phyloP scores from a whole-genome alignment of 768 basidiomycete genomes.

The Tricholoma matsutake region DNA sequence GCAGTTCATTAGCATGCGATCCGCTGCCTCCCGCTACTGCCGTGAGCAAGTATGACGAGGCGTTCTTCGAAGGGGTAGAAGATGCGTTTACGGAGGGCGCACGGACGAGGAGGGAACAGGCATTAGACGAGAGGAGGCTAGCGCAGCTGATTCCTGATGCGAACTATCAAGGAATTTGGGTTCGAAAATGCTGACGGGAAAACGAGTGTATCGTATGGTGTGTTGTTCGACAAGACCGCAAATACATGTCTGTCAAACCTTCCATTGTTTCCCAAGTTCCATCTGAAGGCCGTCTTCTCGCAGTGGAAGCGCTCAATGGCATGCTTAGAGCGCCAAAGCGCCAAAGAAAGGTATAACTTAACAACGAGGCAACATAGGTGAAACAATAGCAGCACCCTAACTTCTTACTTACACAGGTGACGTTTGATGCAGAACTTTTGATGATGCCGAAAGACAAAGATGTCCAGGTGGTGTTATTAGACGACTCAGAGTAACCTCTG shows the following conservation, averaged over 20 bases:
- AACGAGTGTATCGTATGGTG: conserved; percentile 37
- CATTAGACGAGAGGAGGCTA: conserved; percentile 47
- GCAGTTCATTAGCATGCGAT: conserved; percentile 68
- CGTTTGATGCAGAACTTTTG: conserved; percentile 43
- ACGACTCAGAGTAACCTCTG: conserved; percentile 7
- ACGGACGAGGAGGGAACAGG: conserved; percentile 41
- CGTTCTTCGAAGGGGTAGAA: conserved; percentile 71
- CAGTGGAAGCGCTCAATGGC: conserved; percentile 50
- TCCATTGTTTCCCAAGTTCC: no score
- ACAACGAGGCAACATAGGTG: not conserved
- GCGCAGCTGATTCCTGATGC: conserved; percentile 58
- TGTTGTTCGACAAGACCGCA: conserved; percentile 46
- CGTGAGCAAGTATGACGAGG: conserved; percentile 59
- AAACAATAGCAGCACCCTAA: not conserved
- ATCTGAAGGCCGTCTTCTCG: not conserved
- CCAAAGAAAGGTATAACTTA: conserved; percentile 50
- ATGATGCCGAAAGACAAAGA: conserved; percentile 53
- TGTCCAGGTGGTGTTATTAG: conserved; percentile 40
- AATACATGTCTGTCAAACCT: conserved; percentile 36
- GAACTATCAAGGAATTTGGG: conserved; percentile 43
- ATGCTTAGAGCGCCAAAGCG: conserved; percentile 44
- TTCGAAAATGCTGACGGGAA: conserved; percentile 36
- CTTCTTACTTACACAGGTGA: conserved; percentile 26
- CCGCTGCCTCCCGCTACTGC: conserved; percentile 74
- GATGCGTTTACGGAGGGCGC: conserved; percentile 38